Conservation (phyloP, 179 eudicot species). For the Vitellaria paradoxa region DNA sequence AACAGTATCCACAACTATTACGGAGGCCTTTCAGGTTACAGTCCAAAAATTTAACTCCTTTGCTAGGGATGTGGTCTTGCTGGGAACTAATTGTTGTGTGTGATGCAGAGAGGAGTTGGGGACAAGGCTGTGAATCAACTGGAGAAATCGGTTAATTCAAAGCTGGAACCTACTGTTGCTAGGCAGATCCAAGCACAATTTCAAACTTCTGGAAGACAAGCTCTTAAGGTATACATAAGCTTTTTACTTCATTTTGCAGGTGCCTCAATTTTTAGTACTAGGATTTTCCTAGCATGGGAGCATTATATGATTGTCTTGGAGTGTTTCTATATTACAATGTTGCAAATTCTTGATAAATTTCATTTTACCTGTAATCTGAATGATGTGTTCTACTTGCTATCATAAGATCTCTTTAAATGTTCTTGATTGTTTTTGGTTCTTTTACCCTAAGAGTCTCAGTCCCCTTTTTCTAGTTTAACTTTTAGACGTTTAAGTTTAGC, state of each 20-base stretch:
- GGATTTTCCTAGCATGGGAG: not conserved
- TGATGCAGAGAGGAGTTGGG: constrained; percentile 75
- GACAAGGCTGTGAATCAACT: constrained; percentile 86
- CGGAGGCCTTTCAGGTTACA: constrained; percentile 82
- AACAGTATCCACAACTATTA: constrained; percentile 53
- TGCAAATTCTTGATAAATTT: not conserved
- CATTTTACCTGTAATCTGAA: not conserved
- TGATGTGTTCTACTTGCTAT: not conserved
- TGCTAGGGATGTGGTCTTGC: not conserved
- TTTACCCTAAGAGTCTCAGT: not conserved
- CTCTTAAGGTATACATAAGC: constrained; percentile 60
- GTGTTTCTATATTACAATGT: not conserved
- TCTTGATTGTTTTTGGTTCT: not conserved
- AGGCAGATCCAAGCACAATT: constrained; percentile 89
- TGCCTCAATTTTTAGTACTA: not conserved
- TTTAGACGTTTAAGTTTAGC: not conserved
- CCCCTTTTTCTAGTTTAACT: not conserved
- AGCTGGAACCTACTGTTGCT: constrained; percentile 73
- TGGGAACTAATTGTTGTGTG: constrained; percentile 14
- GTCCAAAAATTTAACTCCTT: constrained; percentile 9
- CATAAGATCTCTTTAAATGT: not conserved
- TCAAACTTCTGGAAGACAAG: constrained; percentile 92
- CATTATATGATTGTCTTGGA: not conserved
- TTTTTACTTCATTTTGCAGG: not conserved
- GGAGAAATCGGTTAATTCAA: constrained; percentile 72